phyloP scores from a whole-genome alignment of 1,284 basidiomycete species.

The Malassezia caprae region DNA sequence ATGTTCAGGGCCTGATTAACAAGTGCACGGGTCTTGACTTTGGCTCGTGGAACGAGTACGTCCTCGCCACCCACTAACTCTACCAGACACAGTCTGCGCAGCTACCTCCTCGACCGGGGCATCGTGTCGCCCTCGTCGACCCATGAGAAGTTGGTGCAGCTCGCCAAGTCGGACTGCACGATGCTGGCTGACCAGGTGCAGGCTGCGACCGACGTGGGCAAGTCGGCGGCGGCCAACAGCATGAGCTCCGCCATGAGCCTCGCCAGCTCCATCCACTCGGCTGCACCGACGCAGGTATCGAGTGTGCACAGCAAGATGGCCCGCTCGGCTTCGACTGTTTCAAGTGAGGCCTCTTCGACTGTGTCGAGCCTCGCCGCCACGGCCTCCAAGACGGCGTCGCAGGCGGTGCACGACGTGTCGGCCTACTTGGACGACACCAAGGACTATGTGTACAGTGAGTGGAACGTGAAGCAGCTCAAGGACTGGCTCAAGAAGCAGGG shows the following conservation, averaged over 20 bases:
- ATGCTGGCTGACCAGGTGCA: constrained; percentile 19
- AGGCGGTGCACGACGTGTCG: not conserved
- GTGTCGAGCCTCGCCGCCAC: constrained; percentile 5
- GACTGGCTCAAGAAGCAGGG: constrained; percentile 32
- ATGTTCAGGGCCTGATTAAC: constrained; percentile 29
- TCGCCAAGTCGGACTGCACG: constrained; percentile 40
- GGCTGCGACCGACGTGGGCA: constrained; percentile 25
- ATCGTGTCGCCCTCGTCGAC: constrained; percentile 40
- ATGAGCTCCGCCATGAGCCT: not conserved
- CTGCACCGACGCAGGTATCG: constrained; percentile 5
- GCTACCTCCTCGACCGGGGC: constrained; percentile 45
- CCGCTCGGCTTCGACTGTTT: constrained; percentile 2
- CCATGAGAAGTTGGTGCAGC: constrained; percentile 35
- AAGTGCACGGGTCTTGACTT: constrained; percentile 40
- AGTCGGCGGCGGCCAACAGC: constrained; percentile 17
- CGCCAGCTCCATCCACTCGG: constrained; percentile 6
- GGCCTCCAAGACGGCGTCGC: constrained; percentile 8
- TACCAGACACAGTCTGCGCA: constrained; percentile 31
- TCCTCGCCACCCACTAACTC: not conserved
- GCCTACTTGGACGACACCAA: constrained; percentile 30
- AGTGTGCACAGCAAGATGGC: constrained; percentile 3
- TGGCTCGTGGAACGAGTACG: constrained; percentile 39
- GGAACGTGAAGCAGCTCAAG: constrained; percentile 37
- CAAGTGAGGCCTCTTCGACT: constrained; percentile 4
- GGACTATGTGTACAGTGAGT: constrained; percentile 44